These are phyloP conservation scores for Raffaelea ambrosiae DNA, from an alignment of 2,329 filamentous ascomycete species.

Conservation along the genomic window DNA sequence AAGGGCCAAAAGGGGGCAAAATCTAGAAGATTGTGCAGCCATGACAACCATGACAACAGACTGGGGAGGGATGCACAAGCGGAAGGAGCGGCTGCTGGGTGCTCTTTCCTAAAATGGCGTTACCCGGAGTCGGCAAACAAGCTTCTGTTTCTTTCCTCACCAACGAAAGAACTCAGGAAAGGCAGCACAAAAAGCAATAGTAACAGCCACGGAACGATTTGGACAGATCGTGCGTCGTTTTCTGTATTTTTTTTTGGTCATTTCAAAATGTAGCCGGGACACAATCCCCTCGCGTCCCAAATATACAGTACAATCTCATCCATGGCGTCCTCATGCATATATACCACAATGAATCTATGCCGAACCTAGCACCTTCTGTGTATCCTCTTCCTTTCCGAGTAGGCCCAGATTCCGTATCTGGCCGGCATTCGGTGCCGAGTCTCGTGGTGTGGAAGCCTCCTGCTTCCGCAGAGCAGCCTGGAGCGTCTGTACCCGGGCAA, in stretches of 20 bases:
- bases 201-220: background rate
- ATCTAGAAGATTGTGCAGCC: too few relatives aligned
- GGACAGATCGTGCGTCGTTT: background rate
- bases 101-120: too few relatives aligned
- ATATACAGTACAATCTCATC: background rate
- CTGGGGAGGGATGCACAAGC: too few relatives aligned
- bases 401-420: constrained; percentile 84
- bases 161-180: too few relatives aligned
- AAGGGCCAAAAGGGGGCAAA: too few relatives aligned
- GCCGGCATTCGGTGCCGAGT: constrained; percentile 72
- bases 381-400: constrained; percentile 75
- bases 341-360: constrained; percentile 3
- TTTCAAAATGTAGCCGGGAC: background rate
- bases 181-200: too few relatives aligned
- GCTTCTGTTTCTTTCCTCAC: too few relatives aligned
- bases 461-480: constrained; percentile 80
- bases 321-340: background rate
- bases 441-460: constrained; percentile 64
- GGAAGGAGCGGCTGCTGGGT: too few relatives aligned
- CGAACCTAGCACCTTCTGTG: constrained; percentile 46
- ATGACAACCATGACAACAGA: too few relatives aligned
- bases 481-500: constrained; percentile 66
- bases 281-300: background rate
- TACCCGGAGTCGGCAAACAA: too few relatives aligned
- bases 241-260: background rate